A percentile compares a stretch with the other conserved stretches of the same genome.
Conservation (phyloP, 805 yeast genomes). For the Yarrowia sp. region DNA sequence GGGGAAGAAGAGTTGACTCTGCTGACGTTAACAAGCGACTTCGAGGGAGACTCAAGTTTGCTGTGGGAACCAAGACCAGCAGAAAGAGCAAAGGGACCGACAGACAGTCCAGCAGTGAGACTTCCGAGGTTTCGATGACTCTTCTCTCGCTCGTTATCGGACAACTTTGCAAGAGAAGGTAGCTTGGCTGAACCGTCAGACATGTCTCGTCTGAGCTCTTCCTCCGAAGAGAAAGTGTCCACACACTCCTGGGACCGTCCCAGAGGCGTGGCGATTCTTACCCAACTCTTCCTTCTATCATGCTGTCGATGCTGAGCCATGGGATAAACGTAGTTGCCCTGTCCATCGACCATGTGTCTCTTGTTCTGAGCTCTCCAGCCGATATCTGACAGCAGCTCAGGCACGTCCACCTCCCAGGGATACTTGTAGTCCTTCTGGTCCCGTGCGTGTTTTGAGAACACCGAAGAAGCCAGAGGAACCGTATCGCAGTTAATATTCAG, state of each 20-base stretch:
- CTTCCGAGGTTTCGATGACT: background rate
- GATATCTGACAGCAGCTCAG: constrained; percentile 35
- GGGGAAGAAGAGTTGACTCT: constrained; percentile 4
- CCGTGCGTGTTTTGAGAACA: constrained; percentile 6
- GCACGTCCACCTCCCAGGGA: constrained; percentile 34
- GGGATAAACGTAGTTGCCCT: constrained; percentile 30
- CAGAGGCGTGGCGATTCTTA: constrained; percentile 4
- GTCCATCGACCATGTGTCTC: constrained; percentile 29
- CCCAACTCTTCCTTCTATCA: constrained; percentile 18
- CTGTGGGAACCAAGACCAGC: background rate
- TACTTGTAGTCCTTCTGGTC: constrained; percentile 14
- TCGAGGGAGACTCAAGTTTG: constrained; percentile 10
- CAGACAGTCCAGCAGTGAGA: background rate
- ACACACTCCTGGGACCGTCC: constrained; percentile 19
- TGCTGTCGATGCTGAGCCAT: constrained; percentile 13
- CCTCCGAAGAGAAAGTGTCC: constrained; percentile 1
- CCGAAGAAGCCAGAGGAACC: constrained; percentile 5
- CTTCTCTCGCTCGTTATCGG: constrained; percentile 9
- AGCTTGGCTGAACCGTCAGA: constrained; percentile 4
- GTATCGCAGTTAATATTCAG: constrained; percentile 25
- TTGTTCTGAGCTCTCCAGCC: constrained; percentile 32
- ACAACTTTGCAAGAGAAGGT: background rate
- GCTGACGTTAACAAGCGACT: constrained; percentile 3
- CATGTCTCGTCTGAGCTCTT: constrained; percentile 7
- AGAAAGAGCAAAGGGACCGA: background rate